phyloP scores from a whole-genome alignment of 768 basidiomycete genomes.

The Tephrocybe sp. region DNA sequence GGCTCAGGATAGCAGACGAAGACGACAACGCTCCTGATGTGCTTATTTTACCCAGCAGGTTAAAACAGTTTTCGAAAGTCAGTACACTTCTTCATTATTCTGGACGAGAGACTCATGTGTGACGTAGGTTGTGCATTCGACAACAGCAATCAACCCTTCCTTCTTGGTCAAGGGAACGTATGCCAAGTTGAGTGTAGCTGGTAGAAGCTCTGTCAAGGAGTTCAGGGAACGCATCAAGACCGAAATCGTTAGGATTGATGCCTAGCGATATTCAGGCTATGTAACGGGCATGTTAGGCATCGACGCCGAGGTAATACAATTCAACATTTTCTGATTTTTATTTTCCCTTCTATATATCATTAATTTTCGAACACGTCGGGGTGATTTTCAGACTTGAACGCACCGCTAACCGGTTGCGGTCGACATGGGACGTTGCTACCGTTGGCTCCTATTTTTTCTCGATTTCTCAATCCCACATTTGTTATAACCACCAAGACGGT shows the following conservation, averaged over 20 bases:
- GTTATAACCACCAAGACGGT: too few relatives aligned
- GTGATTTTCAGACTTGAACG: too few relatives aligned
- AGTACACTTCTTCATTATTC: slow-evolving; percentile 1
- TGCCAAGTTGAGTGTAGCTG: slow-evolving; percentile 40
- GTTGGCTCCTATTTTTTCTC: too few relatives aligned
- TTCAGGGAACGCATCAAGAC: slow-evolving; percentile 33
- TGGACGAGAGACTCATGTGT: too few relatives aligned
- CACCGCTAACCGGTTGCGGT: too few relatives aligned
- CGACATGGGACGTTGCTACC: too few relatives aligned
- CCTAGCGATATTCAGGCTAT: background rate
- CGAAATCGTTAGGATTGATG: slow-evolving; percentile 28
- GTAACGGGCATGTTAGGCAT: too few relatives aligned
- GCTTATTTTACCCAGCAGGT: slow-evolving; percentile 79
- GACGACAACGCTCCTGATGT: slow-evolving; percentile 70
- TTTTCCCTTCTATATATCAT: too few relatives aligned
- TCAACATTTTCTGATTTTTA: too few relatives aligned
- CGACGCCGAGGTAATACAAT: too few relatives aligned
- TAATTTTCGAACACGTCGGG: too few relatives aligned
- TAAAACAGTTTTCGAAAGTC: slow-evolving; percentile 91
- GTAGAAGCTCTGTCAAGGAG: slow-evolving; percentile 17
- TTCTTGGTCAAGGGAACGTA: slow-evolving; percentile 63
- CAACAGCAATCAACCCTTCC: slow-evolving; percentile 84
- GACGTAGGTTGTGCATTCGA: slow-evolving; percentile 79
- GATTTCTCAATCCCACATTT: too few relatives aligned
- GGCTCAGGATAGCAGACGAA: slow-evolving; percentile 35